These are phyloP conservation scores for Naganishia vaughanmartiniae DNA, from an alignment of 768 basidiomycete genomes.

Conservation along the genomic window DNA sequence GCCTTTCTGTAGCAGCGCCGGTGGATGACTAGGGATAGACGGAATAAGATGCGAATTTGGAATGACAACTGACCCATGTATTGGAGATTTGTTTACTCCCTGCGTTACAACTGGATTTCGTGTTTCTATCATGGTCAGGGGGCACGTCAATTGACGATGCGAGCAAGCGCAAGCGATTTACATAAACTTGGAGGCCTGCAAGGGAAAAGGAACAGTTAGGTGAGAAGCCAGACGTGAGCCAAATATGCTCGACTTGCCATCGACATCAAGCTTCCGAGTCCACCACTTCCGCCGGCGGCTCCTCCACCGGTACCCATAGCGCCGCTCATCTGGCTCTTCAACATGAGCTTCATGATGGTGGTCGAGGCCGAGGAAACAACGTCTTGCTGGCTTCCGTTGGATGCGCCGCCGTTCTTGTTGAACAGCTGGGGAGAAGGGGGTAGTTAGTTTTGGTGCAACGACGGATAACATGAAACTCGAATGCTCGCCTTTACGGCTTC, in stretches of 20 bases:
- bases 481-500: slow-evolving; percentile 56
- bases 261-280: slow-evolving; percentile 60
- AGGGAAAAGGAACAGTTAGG: background rate
- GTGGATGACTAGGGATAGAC: no score
- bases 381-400: slow-evolving; percentile 64
- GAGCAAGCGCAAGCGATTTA: background rate
- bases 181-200: slow-evolving; percentile 30
- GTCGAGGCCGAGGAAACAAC: slow-evolving; percentile 78
- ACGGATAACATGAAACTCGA: background rate
- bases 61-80: no score
- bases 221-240: background rate
- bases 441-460: background rate
- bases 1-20: no score
- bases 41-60: no score
- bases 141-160: background rate
- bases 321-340: slow-evolving; percentile 54
- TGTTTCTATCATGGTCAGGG: background rate
- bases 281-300: slow-evolving; percentile 63
- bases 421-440: slow-evolving; percentile 62
- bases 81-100: background rate
- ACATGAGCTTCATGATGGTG: slow-evolving; percentile 78
- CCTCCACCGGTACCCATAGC: slow-evolving; percentile 58
- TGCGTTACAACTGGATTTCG: background rate
- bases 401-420: slow-evolving; percentile 63
- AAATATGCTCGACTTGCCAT: slow-evolving; percentile 58